Conservation (phyloP, 371 early-diverging fungal species). For the Saksenaea vasiformis region DNA sequence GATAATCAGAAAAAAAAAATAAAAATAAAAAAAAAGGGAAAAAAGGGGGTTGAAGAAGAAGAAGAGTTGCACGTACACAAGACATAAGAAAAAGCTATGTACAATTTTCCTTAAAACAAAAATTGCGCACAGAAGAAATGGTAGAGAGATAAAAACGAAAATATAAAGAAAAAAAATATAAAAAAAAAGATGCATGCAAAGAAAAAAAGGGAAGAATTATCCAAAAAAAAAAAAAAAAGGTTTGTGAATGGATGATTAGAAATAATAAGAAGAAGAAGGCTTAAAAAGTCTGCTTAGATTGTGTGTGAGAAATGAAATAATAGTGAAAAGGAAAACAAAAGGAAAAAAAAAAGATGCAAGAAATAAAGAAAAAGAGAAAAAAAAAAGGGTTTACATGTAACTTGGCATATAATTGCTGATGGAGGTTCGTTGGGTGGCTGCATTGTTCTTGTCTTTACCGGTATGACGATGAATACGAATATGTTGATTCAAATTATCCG, state of each 20-base stretch:
- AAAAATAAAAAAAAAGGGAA: not conserved
- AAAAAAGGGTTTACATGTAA: conserved; percentile 1
- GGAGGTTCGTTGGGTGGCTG: not conserved
- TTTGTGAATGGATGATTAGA: not conserved
- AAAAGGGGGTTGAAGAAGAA: not conserved
- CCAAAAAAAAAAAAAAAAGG: not conserved
- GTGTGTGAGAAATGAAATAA: not conserved
- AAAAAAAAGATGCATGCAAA: conserved; percentile 5
- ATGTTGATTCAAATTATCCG: conserved; percentile 74
- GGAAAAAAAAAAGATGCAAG: conserved; percentile 2
- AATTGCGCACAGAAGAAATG: conserved; percentile 5
- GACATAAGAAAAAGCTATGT: conserved; percentile 4
- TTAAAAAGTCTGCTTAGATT: conserved; percentile 7
- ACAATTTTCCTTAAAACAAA: not conserved
- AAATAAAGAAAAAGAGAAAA: not conserved
- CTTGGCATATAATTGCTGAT: conserved; percentile 8
- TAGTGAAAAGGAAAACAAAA: not conserved
- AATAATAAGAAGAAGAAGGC: conserved; percentile 6
- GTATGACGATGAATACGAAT: conserved; percentile 53
- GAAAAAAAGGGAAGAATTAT: not conserved
- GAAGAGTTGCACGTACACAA: not conserved
- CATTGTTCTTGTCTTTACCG: conserved; percentile 18
- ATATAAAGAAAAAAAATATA: not conserved
- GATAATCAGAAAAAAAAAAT: not conserved
- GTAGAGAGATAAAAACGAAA: not conserved